Evolutionary conservation across 257 asterid species (phyloP).

Genomic region (Primulina huaijiensis): DNA sequence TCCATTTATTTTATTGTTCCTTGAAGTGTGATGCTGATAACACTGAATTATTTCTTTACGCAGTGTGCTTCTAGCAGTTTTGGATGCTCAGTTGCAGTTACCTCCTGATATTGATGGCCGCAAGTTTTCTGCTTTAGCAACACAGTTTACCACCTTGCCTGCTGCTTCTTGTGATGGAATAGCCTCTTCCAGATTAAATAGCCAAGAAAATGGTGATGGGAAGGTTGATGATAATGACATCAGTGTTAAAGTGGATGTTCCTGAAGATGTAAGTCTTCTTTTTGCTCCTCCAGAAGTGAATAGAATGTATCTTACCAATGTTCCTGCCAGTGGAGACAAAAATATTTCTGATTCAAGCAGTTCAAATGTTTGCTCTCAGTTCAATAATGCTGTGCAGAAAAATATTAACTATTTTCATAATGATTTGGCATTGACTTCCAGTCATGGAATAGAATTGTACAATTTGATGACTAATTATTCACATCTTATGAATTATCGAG

Average conservation of each 20-base stretch:
- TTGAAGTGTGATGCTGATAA: constrained; percentile 24
- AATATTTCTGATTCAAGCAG: constrained; percentile 40
- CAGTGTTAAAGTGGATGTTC: constrained; percentile 51
- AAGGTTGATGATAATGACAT: constrained; percentile 47
- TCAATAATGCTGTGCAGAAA: constrained; percentile 29
- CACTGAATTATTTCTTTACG: constrained; percentile 33
- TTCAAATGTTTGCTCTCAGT: constrained; percentile 38
- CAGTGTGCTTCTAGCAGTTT: constrained; percentile 93
- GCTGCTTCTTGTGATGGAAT: constrained; percentile 43
- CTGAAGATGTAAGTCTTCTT: constrained; percentile 75
- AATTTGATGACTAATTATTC: constrained; percentile 69
- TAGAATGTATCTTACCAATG: constrained; percentile 52
- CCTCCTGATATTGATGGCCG: constrained; percentile 73
- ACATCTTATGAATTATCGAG: constrained; percentile 69
- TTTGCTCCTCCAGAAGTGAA: constrained; percentile 83
- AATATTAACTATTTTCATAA: constrained; percentile 33
- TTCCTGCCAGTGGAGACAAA: constrained; percentile 45
- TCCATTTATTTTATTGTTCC: constrained; percentile 11
- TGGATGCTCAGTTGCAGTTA: constrained; percentile 87
- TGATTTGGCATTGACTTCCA: constrained; percentile 30
- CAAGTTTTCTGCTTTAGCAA: constrained; percentile 46
- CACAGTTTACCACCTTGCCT: constrained; percentile 34
- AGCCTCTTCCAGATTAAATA: constrained; percentile 41
- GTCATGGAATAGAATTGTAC: constrained; percentile 39
- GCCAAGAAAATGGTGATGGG: constrained; percentile 59